Percentiles rank a stretch among this genome's conserved stretches.
Evolutionary conservation across 2,329 filamentous ascomycete genomes (phyloP).

Genomic region (Endothia cerciana): DNA sequence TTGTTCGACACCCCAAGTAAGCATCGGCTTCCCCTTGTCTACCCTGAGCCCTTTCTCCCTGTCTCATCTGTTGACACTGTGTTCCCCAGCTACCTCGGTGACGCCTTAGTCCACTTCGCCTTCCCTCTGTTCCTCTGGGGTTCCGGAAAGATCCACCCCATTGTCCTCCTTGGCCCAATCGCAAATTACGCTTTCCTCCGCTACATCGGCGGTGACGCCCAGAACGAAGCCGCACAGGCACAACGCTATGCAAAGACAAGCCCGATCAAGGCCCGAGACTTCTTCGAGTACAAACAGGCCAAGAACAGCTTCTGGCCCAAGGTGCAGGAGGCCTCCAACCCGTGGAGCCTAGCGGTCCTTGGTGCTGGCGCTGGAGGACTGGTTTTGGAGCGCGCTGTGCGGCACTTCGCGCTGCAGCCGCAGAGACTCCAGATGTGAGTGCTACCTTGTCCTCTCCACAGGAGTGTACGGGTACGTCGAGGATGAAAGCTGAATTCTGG

Average conservation of each 20-base stretch:
- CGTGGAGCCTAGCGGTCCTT: slow-evolving; percentile 59
- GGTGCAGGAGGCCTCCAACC: slow-evolving; percentile 52
- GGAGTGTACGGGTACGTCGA: background rate
- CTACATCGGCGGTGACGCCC: slow-evolving; percentile 58
- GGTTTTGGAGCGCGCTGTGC: slow-evolving; percentile 43
- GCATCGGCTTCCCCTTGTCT: slow-evolving; percentile 31
- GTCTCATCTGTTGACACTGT: background rate
- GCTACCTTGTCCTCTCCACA: background rate
- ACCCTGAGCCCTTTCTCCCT: background rate
- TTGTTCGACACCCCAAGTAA: slow-evolving; percentile 66
- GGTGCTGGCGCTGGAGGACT: slow-evolving; percentile 54
- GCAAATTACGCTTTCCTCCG: slow-evolving; percentile 64
- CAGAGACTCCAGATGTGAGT: background rate
- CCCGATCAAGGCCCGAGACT: slow-evolving; percentile 55
- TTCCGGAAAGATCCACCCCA: slow-evolving; percentile 56
- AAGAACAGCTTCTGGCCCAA: slow-evolving; percentile 66
- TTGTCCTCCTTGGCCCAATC: slow-evolving; percentile 58
- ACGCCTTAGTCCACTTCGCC: slow-evolving; percentile 60
- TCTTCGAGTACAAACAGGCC: slow-evolving; percentile 54
- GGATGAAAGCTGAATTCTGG: background rate
- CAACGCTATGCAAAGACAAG: slow-evolving; percentile 55
- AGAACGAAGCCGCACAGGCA: slow-evolving; percentile 58
- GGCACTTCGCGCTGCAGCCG: slow-evolving; percentile 17
- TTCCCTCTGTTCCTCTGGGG: slow-evolving; percentile 62
- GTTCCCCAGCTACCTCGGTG: slow-evolving; percentile 59